Conservation (phyloP, 345 rosid genomes). For the Populus euphratica region DNA sequence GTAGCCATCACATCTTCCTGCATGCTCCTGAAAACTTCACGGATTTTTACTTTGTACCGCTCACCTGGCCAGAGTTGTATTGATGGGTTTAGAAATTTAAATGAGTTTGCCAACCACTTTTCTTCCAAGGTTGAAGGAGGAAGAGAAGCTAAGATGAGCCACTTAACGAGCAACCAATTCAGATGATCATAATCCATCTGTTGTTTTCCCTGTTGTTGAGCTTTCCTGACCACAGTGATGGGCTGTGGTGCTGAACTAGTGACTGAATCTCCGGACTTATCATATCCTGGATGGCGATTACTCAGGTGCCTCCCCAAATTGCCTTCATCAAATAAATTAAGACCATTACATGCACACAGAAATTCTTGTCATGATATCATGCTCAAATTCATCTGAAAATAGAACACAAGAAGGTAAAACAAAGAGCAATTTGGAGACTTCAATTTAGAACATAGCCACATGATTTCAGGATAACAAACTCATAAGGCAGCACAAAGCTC, state of each 20-base stretch:
- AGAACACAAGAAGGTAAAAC: not conserved
- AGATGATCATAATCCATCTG: constrained; percentile 85
- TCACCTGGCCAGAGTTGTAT: constrained; percentile 72
- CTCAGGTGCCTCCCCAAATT: constrained; percentile 88
- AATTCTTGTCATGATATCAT: not conserved
- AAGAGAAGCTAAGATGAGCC: constrained; percentile 74
- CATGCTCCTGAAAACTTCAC: constrained; percentile 90
- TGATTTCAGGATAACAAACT: not conserved
- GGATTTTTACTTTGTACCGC: constrained; percentile 57
- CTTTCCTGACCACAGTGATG: constrained; percentile 42
- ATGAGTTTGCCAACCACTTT: constrained; percentile 76
- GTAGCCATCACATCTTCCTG: constrained; percentile 64
- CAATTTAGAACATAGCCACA: not conserved
- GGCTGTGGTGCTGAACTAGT: constrained; percentile 46
- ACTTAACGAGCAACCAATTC: constrained; percentile 86
- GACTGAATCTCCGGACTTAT: constrained; percentile 55
- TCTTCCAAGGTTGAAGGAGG: constrained; percentile 82
- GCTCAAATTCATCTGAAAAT: not conserved
- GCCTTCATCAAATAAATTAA: constrained; percentile 39
- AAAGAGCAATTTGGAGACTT: constrained; percentile 3
- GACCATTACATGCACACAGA: constrained; percentile 8
- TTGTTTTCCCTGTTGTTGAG: constrained; percentile 50
- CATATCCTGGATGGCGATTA: constrained; percentile 93
- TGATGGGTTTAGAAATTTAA: constrained; percentile 72
- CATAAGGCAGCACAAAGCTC: not conserved